phyloP scores from a whole-genome alignment of 805 yeast genomes.

The Cyberlindnera maritima region DNA sequence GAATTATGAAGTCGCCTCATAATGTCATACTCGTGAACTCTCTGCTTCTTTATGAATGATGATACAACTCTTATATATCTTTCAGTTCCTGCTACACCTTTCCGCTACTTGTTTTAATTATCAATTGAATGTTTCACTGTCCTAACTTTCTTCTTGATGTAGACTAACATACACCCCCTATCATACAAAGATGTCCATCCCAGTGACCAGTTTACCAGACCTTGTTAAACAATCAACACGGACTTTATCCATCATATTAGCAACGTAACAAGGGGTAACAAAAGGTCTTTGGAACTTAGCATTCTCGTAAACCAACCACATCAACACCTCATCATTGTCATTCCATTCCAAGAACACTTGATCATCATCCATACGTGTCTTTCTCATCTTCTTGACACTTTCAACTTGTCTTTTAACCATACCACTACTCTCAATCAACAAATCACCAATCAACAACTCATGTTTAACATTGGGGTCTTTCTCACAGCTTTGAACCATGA shows the following conservation, averaged over 20 bases:
- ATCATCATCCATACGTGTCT: slow-evolving; percentile 6
- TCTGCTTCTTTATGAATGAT: too few relatives aligned
- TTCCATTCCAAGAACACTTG: slow-evolving; percentile 25
- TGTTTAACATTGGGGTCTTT: slow-evolving; percentile 1
- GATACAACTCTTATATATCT: too few relatives aligned
- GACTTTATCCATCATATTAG: slow-evolving; percentile 15
- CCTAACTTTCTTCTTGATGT: too few relatives aligned
- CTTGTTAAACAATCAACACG: slow-evolving; percentile 24
- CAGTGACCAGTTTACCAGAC: slow-evolving; percentile 19
- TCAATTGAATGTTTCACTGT: too few relatives aligned
- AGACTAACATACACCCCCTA: too few relatives aligned
- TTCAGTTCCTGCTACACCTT: too few relatives aligned
- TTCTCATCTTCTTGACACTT: slow-evolving; percentile 4
- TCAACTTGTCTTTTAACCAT: background rate
- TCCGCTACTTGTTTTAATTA: too few relatives aligned
- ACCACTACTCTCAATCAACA: slow-evolving; percentile 16
- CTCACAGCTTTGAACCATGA: slow-evolving; percentile 16
- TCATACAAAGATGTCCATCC: slow-evolving; percentile 20
- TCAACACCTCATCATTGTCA: slow-evolving; percentile 19
- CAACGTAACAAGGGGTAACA: slow-evolving; percentile 10
- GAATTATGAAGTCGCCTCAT: background rate
- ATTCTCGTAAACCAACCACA: slow-evolving; percentile 33
- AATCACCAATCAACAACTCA: slow-evolving; percentile 27
- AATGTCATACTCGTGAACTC: too few relatives aligned
- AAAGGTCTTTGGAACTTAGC: slow-evolving; percentile 28